Evolutionary conservation across 176 grass and related monocot genomes (phyloP).

Genomic region (Juncus inflexus): DNA sequence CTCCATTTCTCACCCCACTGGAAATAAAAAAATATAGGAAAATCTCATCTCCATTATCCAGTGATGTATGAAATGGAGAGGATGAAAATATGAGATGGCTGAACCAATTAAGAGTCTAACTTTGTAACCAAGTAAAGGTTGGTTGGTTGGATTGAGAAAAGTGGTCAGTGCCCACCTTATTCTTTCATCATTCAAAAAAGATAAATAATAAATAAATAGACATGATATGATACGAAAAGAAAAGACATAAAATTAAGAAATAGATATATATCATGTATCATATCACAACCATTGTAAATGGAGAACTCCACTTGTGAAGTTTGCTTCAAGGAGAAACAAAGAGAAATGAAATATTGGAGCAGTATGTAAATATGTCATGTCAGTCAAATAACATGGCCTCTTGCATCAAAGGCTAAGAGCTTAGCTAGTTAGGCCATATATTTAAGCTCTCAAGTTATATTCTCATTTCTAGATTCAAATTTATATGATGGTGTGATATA

Average conservation of each 20-base stretch:
- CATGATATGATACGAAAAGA: background rate
- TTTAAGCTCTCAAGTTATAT: no score
- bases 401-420: slow-evolving; percentile 14
- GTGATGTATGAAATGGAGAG: slow-evolving; percentile 11
- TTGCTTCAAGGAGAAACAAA: slow-evolving; percentile 14
- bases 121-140: slow-evolving; percentile 31
- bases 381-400: slow-evolving; percentile 25
- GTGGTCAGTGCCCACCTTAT: slow-evolving; percentile 17
- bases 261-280: no score
- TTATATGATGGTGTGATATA: no score
- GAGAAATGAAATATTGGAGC: slow-evolving; percentile 5
- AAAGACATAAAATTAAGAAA: slow-evolving; percentile 8
- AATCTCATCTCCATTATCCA: background rate
- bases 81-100: background rate
- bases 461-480: no score
- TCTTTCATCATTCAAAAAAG: slow-evolving; percentile 25
- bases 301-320: slow-evolving; percentile 7
- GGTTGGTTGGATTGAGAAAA: slow-evolving; percentile 28
- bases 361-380: slow-evolving; percentile 24
- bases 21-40: background rate
- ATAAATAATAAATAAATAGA: background rate
- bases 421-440: background rate
- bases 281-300: slow-evolving; percentile 14
- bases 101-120: slow-evolving; percentile 19
- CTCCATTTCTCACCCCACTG: slow-evolving; percentile 14